These are phyloP conservation scores for Acer yangbiense DNA, from an alignment of 345 rosid species.

Conservation along the genomic window DNA sequence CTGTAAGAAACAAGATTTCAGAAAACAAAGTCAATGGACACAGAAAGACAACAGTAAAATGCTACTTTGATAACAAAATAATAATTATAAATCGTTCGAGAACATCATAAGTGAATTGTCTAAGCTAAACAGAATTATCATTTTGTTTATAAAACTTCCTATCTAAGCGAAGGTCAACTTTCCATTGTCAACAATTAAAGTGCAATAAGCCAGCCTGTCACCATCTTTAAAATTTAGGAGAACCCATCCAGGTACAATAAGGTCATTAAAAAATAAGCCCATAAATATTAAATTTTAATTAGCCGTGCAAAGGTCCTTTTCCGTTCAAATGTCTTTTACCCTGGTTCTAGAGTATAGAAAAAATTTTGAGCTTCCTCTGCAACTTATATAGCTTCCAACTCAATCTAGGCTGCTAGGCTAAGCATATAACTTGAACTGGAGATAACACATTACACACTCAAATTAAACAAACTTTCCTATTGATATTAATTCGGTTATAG, in stretches of 20 bases:
- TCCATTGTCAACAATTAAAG: not conserved
- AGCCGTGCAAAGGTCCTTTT: not conserved
- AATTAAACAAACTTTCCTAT: slow-evolving; percentile 9
- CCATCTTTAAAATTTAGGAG: slow-evolving; percentile 1
- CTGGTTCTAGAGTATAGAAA: not conserved
- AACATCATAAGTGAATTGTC: not conserved
- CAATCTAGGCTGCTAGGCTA: not conserved
- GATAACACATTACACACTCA: not conserved
- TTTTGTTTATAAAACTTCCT: not conserved
- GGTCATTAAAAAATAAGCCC: not conserved
- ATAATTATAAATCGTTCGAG: slow-evolving; percentile 1
- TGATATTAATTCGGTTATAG: slow-evolving; percentile 1
- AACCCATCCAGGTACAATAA: not conserved
- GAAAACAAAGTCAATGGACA: not conserved
- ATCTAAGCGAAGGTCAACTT: not conserved
- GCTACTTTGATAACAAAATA: not conserved
- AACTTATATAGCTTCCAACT: not conserved
- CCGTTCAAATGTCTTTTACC: not conserved
- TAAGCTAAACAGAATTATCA: not conserved
- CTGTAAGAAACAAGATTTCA: slow-evolving; percentile 44
- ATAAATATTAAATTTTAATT: not conserved
- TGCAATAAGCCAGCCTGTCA: not conserved
- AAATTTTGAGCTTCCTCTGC: not conserved
- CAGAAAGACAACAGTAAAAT: not conserved
- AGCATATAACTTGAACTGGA: not conserved